Evolutionary conservation across 108 stramenopile species (phyloP), one percentile per base, ranked within the genome.

Genomic region (Aurantiochytrium sp.): DNA sequence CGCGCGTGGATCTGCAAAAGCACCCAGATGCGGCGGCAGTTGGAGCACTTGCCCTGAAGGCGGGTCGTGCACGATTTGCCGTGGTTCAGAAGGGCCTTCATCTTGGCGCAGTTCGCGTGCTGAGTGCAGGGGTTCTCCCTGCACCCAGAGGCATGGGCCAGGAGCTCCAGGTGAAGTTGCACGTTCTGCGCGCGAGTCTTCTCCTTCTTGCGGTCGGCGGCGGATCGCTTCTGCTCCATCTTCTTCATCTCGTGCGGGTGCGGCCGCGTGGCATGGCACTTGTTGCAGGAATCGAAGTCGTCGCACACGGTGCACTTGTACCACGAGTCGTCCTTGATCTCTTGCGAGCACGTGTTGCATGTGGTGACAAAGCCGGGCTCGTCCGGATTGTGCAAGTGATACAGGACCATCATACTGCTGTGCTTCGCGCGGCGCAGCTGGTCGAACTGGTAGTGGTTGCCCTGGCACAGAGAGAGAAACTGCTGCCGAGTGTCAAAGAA

Each of bases 361-460:
- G 95, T 94, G 88, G 95, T 95, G 12, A 98, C 96, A 92, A 98
- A 98, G 88, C 96, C 96, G 15, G 97, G 97, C 55, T 95, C 97
- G 90, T 97, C 96, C 24, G 96, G 92, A 89, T 98, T 97, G 91
- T 97, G 97, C 69, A 98, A 87, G 92, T 99, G 99, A 95, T 98
- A 98, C 85, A 99, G 88, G 4, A 98, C 96, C 99, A 99, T 98
- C 98, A 98, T 97, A 1, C 95, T 96, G 48, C 97, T 95, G 89
- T 99, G 98, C 94, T 99, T 99, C 21, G 97, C 98, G 81, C 98
- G 89, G 34, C 99, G 93, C 59, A 99, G 94, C 87, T 95, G 92
- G 89, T 99, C 98, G 88, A 97, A 98, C 91, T 99, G 99, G 90
- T 98, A 99, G 92, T 99, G 97, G 88, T 99, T 98, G 15, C 96